Percentiles rank a stretch among this genome's conserved stretches.
Evolutionary conservation across 495 filamentous ascomycete genomes (phyloP).

Genomic region (Penicillium cinerascens): DNA sequence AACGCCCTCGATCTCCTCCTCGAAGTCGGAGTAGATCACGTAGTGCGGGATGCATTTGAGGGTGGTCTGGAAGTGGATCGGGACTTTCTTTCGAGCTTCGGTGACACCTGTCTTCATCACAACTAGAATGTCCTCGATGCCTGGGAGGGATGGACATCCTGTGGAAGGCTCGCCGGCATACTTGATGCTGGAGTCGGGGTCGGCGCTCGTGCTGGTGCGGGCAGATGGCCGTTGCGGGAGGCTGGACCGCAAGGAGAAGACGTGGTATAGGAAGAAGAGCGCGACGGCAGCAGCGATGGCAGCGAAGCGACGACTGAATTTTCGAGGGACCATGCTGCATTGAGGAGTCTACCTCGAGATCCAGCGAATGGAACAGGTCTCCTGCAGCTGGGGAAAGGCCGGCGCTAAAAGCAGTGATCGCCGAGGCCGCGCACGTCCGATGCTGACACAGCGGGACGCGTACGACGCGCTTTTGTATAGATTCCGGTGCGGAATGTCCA

Average conservation of each 20-base stretch:
- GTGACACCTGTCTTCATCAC: constrained; percentile 49
- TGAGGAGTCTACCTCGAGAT: constrained; percentile 10
- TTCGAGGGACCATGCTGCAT: constrained; percentile 28
- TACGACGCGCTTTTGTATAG: background rate
- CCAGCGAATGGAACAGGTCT: constrained; percentile 2
- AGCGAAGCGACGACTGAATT: constrained; percentile 29
- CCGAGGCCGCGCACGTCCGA: constrained; percentile 5
- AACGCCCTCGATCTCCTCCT: constrained; percentile 45
- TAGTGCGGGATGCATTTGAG: constrained; percentile 52
- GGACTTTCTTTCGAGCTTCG: constrained; percentile 41
- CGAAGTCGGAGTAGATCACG: constrained; percentile 55
- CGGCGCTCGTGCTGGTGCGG: constrained; percentile 5
- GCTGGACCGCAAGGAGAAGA: constrained; percentile 24
- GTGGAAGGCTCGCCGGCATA: constrained; percentile 17
- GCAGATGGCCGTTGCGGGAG: constrained; percentile 6
- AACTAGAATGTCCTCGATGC: constrained; percentile 43
- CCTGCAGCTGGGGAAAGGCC: constrained; percentile 1
- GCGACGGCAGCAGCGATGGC: constrained; percentile 24
- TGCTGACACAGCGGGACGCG: constrained; percentile 19
- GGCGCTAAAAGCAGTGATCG: constrained; percentile 10
- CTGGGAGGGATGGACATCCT: constrained; percentile 33
- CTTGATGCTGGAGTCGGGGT: constrained; percentile 6
- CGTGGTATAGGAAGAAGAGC: constrained; percentile 33
- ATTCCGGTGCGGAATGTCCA: background rate
- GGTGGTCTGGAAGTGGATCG: constrained; percentile 49